phyloP scores from a whole-genome alignment of 2,329 filamentous ascomycete species.

The Neonectria faginata region DNA sequence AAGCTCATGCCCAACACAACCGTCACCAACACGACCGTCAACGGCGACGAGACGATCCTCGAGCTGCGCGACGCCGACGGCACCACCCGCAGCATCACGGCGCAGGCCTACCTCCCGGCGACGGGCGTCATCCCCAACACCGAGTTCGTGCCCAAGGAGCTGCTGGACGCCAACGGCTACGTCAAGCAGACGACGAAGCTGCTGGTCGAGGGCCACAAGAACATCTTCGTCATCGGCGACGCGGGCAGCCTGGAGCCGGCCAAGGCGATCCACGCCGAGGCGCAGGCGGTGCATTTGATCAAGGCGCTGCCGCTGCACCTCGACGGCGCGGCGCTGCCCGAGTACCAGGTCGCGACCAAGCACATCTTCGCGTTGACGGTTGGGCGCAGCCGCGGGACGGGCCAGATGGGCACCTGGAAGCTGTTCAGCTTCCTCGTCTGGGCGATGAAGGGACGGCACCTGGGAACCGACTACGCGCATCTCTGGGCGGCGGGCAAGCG shows the following conservation, averaged over 20 bases:
- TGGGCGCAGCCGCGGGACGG: conserved; percentile 54
- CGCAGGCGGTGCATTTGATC: conserved; percentile 51
- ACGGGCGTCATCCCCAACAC: conserved; percentile 61
- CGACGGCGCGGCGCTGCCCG: conserved; percentile 43
- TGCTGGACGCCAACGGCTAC: conserved; percentile 51
- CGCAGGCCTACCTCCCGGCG: conserved; percentile 61
- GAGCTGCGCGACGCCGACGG: conserved; percentile 51
- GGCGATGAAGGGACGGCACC: conserved; percentile 52
- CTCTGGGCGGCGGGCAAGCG: conserved; percentile 51
- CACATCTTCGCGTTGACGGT: conserved; percentile 53
- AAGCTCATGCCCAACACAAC: conserved; percentile 55
- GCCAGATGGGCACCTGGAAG: conserved; percentile 53
- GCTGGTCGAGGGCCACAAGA: conserved; percentile 50
- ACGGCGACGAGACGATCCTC: conserved; percentile 48
- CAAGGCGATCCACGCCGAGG: conserved; percentile 48
- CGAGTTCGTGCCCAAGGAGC: conserved; percentile 53
- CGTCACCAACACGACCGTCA: conserved; percentile 47
- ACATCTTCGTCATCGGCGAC: conserved; percentile 61
- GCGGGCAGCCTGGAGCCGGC: conserved; percentile 54
- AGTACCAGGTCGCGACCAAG: conserved; percentile 48
- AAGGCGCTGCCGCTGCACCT: conserved; percentile 52
- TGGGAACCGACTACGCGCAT: conserved; percentile 52
- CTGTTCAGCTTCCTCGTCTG: conserved; percentile 54
- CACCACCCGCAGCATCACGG: conserved; percentile 51
- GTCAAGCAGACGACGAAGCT: conserved; percentile 55